Evolutionary conservation across 2,329 filamentous ascomycete genomes (phyloP), one percentile per base, ranked within the genome.

Genomic region (Neonectria hederae): DNA sequence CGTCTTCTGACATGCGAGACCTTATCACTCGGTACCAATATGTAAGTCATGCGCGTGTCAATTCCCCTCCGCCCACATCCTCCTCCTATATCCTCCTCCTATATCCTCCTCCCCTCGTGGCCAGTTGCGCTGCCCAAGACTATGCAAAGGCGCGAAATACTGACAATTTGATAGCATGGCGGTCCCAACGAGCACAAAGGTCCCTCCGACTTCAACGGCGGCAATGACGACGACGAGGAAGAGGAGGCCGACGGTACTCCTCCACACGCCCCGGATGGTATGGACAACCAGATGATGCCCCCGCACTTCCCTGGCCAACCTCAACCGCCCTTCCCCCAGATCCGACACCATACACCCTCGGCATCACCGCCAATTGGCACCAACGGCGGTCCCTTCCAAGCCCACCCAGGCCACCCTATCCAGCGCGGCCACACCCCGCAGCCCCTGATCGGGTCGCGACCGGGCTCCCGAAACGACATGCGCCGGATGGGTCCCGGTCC

Each of bases 101-200:
- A 10, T 42, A n/a, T n/a, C n/a, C n/a, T n/a, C n/a, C n/a, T n/a
- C n/a, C n/a, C n/a, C n/a, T n/a, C n/a, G n/a, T n/a, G 14, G 45
- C 45, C 24, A 17, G 24, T 48, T 14, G 22, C 24, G 17, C 21
- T 49, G 51, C n/a, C 62, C 68, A 49, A n/a, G 46, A 28, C 51
- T 40, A 45, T 9, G n/a, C 21, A 35, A 52, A 22, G 19, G 24
- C 26, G 7, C n/a, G 21, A 35, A 43, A 64, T 54, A 51, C 61
- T 49, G 38, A 65, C 46, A 26, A 8, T 35, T 42, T 42, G 59
- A 55, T 77, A 97, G 94, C 97, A 97, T 83, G 94, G 94, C 74
- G 91, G 89, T 63, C 91, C 94, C 48, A 97, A 96, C 79, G 96
- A 99, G 79, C 95, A 98, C 82, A 99, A 98, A 82, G 95, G 95